These are phyloP conservation scores for Crotalaria pallida DNA, from an alignment of 306 rosid genomes.

Conservation along the genomic window DNA sequence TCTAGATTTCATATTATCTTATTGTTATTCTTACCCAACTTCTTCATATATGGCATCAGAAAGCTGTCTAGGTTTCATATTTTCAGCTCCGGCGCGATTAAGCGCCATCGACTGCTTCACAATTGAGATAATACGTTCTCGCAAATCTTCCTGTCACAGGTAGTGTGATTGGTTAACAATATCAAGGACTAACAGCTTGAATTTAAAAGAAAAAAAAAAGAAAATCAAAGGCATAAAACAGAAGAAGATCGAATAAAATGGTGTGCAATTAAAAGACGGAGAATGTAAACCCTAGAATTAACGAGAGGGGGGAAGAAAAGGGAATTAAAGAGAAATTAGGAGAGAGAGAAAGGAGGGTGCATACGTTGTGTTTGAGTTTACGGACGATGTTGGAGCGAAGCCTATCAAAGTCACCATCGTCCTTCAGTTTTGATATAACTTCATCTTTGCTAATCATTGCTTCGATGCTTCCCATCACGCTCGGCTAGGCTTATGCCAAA, in stretches of 20 bases:
- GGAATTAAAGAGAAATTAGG: not conserved
- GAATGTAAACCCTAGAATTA: not conserved
- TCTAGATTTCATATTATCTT: too few species aligned
- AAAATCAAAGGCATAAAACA: not conserved
- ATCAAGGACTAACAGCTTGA: not conserved
- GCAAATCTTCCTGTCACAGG: constrained; percentile 58
- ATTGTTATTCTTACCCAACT: constrained; percentile 87
- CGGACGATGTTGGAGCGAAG: constrained; percentile 86
- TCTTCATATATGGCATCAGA: constrained; percentile 79
- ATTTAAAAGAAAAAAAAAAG: too few species aligned
- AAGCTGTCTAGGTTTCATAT: constrained; percentile 86
- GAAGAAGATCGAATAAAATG: too few species aligned
- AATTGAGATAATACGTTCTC: constrained; percentile 44
- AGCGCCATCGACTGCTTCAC: constrained; percentile 69
- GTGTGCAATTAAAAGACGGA: too few species aligned
- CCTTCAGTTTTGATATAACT: constrained; percentile 75
- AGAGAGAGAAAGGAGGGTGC: not conserved
- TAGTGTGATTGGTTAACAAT: constrained; percentile 11
- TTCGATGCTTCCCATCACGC: constrained; percentile 22
- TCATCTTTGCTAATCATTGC: constrained; percentile 51
- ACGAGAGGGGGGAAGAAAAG: too few species aligned
- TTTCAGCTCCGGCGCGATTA: constrained; percentile 68
- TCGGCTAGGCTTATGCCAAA: too few species aligned
- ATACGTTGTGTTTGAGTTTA: constrained; percentile 71
- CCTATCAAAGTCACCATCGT: constrained; percentile 88